phyloP scores from a whole-genome alignment of 768 basidiomycete species.

The Termitomyces sp. region DNA sequence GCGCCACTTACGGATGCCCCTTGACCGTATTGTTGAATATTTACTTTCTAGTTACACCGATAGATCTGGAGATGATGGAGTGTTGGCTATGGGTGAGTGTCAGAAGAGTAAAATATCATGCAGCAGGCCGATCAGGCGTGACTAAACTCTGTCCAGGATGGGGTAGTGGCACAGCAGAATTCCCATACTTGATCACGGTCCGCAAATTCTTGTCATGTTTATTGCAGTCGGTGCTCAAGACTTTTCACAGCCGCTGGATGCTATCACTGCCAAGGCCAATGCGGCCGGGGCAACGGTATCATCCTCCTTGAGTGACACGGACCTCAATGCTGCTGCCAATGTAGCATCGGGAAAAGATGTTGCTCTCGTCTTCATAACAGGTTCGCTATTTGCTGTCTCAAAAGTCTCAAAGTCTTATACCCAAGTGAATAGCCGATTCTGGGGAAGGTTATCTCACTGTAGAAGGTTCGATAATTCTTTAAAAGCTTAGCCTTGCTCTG shows the following conservation, averaged over 20 bases:
- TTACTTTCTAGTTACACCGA: slow-evolving; percentile 35
- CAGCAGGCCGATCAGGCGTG: background rate
- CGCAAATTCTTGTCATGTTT: slow-evolving; percentile 7
- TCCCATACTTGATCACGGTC: slow-evolving; percentile 48
- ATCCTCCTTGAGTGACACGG: slow-evolving; percentile 46
- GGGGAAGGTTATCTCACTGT: slow-evolving; percentile 44
- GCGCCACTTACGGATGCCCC: background rate
- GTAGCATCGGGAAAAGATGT: slow-evolving; percentile 43
- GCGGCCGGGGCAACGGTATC: slow-evolving; percentile 37
- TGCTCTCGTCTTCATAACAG: slow-evolving; percentile 53
- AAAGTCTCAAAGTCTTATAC: background rate
- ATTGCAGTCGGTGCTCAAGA: background rate
- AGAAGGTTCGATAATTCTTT: slow-evolving; percentile 24
- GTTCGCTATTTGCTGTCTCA: slow-evolving; percentile 13
- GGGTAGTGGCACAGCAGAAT: slow-evolving; percentile 48
- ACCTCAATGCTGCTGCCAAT: slow-evolving; percentile 39
- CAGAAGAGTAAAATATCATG: slow-evolving; percentile 16
- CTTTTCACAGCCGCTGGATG: slow-evolving; percentile 33
- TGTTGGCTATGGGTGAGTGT: slow-evolving; percentile 59
- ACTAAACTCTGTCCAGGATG: slow-evolving; percentile 27
- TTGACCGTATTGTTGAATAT: background rate
- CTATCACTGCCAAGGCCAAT: slow-evolving; percentile 39
- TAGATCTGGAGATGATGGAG: slow-evolving; percentile 52
- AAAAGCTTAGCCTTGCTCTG: too few species aligned
- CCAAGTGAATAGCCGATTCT: slow-evolving; percentile 27